A percentile compares a stretch with the other conserved stretches of the same genome.
Conservation (phyloP, 441 rosid genomes). For the Cnidoscolus chayamansa region DNA sequence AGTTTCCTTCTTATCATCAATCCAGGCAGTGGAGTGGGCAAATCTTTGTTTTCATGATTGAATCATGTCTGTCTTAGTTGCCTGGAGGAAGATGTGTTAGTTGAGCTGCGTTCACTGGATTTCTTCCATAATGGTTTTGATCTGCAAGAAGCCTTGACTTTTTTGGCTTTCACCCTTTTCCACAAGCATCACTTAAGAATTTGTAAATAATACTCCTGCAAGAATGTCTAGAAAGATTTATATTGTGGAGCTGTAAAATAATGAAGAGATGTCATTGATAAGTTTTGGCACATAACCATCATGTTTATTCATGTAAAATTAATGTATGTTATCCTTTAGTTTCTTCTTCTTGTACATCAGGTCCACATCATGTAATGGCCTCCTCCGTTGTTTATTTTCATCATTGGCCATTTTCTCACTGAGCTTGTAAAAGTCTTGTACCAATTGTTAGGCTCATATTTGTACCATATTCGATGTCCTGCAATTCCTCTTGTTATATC, state of each 20-base stretch:
- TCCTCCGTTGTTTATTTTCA: slow-evolving; percentile 17
- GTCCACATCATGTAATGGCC: slow-evolving; percentile 28
- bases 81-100: slow-evolving; percentile 44
- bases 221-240: slow-evolving; percentile 25
- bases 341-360: slow-evolving; percentile 22
- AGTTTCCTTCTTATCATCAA: slow-evolving; percentile 32
- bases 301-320: slow-evolving; percentile 26
- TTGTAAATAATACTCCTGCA: slow-evolving; percentile 25
- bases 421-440: slow-evolving; percentile 17
- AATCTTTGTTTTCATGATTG: slow-evolving; percentile 43
- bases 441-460: slow-evolving; percentile 17
- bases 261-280: slow-evolving; percentile 15
- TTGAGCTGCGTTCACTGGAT: slow-evolving; percentile 41
- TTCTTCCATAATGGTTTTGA: slow-evolving; percentile 35
- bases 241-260: slow-evolving; percentile 23
- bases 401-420: slow-evolving; percentile 4
- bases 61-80: slow-evolving; percentile 31
- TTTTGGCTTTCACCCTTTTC: slow-evolving; percentile 22
- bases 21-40: slow-evolving; percentile 47
- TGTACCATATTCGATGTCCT: slow-evolving; percentile 13
- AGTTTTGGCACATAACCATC: slow-evolving; percentile 15
- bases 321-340: background rate
- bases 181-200: slow-evolving; percentile 24
- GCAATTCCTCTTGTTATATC: slow-evolving; percentile 21
- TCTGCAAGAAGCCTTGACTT: slow-evolving; percentile 32